Evolutionary conservation across 1,284 basidiomycete genomes (phyloP).

Genomic region (Boletus semigastroideus): DNA sequence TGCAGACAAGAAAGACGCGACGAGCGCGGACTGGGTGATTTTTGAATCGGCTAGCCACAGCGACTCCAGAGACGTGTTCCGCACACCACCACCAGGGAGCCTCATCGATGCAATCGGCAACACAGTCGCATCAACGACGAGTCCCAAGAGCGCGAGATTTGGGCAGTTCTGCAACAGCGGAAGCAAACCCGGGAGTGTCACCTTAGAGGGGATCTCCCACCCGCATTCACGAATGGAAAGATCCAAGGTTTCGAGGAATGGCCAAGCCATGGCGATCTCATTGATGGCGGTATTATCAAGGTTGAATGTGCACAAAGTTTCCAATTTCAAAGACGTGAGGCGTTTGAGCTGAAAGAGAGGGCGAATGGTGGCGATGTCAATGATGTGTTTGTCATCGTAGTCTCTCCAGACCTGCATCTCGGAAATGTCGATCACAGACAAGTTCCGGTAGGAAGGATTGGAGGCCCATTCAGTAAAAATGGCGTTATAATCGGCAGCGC

Average conservation of each 20-base stretch:
- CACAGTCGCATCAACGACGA: slow-evolving; percentile 30
- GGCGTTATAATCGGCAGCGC: slow-evolving; percentile 23
- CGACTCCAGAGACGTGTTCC: slow-evolving; percentile 27
- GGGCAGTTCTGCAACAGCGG: slow-evolving; percentile 26
- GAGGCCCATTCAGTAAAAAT: slow-evolving; percentile 26
- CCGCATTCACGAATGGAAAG: slow-evolving; percentile 30
- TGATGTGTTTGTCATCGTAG: slow-evolving; percentile 33
- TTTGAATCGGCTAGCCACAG: slow-evolving; percentile 29
- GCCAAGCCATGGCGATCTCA: slow-evolving; percentile 31
- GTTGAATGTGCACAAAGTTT: slow-evolving; percentile 28
- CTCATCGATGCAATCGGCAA: slow-evolving; percentile 6
- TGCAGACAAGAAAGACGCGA: slow-evolving; percentile 28
- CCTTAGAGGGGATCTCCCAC: slow-evolving; percentile 31
- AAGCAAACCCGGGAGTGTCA: slow-evolving; percentile 25
- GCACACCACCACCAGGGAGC: slow-evolving; percentile 23
- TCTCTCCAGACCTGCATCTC: slow-evolving; percentile 32
- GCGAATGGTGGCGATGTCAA: slow-evolving; percentile 22
- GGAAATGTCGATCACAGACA: slow-evolving; percentile 29
- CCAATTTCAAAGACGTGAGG: slow-evolving; percentile 25
- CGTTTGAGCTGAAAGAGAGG: slow-evolving; percentile 25
- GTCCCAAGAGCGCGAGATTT: slow-evolving; percentile 20
- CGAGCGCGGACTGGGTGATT: slow-evolving; percentile 26
- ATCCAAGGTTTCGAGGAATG: slow-evolving; percentile 25
- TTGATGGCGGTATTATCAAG: slow-evolving; percentile 24
- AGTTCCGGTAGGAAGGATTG: slow-evolving; percentile 23